Evolutionary conservation across 306 rosid genomes (phyloP).

Genomic region (Lathyrus sativus): DNA sequence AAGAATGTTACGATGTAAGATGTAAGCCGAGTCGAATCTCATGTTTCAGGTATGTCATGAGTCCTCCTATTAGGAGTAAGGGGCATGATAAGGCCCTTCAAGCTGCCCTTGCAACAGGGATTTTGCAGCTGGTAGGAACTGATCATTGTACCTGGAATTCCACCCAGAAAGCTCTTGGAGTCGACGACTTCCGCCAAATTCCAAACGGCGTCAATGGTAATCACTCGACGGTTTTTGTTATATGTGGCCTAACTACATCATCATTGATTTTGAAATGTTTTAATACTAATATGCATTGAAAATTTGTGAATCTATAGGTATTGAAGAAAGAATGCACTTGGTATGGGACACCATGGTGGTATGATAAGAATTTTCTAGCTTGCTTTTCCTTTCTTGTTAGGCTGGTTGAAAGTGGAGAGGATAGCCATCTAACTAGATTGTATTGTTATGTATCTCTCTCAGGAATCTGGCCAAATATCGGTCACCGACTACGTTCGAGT

Average conservation of each 20-base stretch:
- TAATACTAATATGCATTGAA: conserved; percentile 24
- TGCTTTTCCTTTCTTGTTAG: conserved; percentile 9
- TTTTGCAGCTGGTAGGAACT: conserved; percentile 80
- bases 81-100: conserved; percentile 51
- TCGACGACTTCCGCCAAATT: conserved; percentile 81
- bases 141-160: conserved; percentile 87
- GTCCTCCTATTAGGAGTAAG: conserved; percentile 81
- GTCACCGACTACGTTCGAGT: conserved; percentile 75
- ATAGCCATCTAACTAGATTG: not conserved
- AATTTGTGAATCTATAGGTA: conserved; percentile 54
- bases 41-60: conserved; percentile 84
- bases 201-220: conserved; percentile 94
- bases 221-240: conserved; percentile 10
- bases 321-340: conserved; percentile 95
- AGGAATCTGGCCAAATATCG: conserved; percentile 66
- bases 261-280: conserved; percentile 34
- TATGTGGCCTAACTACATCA: conserved; percentile 25
- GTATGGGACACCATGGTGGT: conserved; percentile 97
- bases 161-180: conserved; percentile 79
- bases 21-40: conserved; percentile 17
- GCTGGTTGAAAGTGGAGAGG: conserved; percentile 23
- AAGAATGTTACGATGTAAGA: conserved; percentile 6
- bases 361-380: conserved; percentile 43
- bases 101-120: not conserved
- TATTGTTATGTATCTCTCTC: not conserved